Base-by-base conservation (phyloP, 2,329 filamentous ascomycete species). In the Fusarium compactum region DNA sequence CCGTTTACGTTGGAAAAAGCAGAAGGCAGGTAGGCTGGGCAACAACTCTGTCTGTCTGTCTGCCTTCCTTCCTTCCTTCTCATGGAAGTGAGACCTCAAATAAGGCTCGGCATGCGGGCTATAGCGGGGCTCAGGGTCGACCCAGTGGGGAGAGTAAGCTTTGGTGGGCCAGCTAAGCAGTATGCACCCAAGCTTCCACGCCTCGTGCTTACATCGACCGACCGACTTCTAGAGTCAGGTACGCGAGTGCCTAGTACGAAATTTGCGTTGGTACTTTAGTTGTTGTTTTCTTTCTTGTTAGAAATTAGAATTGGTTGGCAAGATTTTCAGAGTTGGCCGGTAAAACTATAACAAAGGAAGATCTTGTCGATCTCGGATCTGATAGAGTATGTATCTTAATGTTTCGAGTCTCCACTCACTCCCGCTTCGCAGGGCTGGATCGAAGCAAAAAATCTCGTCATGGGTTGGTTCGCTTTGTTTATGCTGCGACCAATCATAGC, bases 371-470 rank as follows among this genome's bases (percentile, higher is more conserved):
- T 51, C 22, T 51, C 32, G 24, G 32, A 52, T 52, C 34, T 38
- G 34, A 38, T 40, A 52, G 24, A 40, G n/a, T n/a, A n/a, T n/a
- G 16, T 25, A n/a, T 38, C 34, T 29, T 29, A 38, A 38, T 38
- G 34, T 38, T 38, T 52, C 20, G n/a, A 15, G 53, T 52, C 62
- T 32, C 61, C 62, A 66, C 62, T 61, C 34, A 25, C 62, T 66
- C 69, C 68, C 67, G 67, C 63, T 64, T 44, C 64, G 50, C 68
- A 71, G 65, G 69, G 69, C 69, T 71, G 65, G 67, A 47, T 53
- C 65, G 46, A 56, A 62, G 52, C 34, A 53, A 69, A 65, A 71
- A 55, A 29, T 29, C 50, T 56, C 48, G 68, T 54, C 58, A 61
- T 69, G 45, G 59, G 50, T 55, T 61, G 51, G 51, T 27, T 50